Conservation (phyloP, 345 rosid genomes). For the Ceriops tagal region DNA sequence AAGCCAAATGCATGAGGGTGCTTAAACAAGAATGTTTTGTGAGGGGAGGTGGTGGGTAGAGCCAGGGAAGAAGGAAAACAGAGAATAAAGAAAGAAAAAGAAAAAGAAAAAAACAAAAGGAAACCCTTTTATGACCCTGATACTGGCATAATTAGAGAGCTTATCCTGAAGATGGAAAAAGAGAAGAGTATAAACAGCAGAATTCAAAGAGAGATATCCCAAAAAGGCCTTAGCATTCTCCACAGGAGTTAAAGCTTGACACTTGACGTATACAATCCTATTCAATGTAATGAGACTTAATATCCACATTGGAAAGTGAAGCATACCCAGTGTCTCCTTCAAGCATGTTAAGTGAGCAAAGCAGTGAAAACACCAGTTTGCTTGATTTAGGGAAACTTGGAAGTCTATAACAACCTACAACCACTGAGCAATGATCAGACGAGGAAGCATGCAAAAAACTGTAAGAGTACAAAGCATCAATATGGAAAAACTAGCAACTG, state of each 20-base stretch:
- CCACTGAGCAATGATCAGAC: conserved; percentile 9
- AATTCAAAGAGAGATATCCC: background rate
- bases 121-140: background rate
- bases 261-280: no score
- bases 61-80: background rate
- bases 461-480: conserved; percentile 4
- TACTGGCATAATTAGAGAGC: background rate
- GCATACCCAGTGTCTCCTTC: conserved; percentile 89
- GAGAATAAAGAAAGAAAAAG: background rate
- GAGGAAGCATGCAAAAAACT: background rate
- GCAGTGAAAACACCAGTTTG: conserved; percentile 53
- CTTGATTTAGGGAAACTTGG: conserved; percentile 39
- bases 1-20: conserved; percentile 6
- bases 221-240: no score
- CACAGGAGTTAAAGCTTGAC: no score
- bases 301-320: background rate
- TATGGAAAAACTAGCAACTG: conserved; percentile 5
- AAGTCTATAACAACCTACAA: conserved; percentile 41
- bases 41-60: background rate
- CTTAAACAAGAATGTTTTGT: background rate
- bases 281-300: background rate
- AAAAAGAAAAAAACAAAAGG: background rate
- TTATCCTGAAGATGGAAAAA: background rate
- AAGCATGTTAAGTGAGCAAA: conserved; percentile 81
- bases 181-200: background rate